Base-by-base conservation (phyloP, 2,329 filamentous ascomycete species). In the Aspergillus awamori region DNA sequence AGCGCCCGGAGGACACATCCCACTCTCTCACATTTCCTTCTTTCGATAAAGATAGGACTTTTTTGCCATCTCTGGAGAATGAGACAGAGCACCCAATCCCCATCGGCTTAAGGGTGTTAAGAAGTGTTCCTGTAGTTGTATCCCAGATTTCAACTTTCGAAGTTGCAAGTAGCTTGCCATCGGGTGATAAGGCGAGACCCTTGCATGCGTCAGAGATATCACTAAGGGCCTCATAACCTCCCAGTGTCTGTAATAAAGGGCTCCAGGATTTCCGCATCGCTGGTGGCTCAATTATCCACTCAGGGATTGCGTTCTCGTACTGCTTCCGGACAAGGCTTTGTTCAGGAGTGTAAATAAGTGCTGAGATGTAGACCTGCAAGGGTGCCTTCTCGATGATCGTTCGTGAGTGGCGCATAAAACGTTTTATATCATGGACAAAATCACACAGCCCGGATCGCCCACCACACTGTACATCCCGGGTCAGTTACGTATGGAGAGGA, bases 281-380 rank as follows among this genome's bases (percentile, higher is more conserved):
- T 43, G 41, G 41, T 6, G n/a, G 30, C 8, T n/a, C 24, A 13
- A n/a, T 8, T 24, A 48, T 20, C 55, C 55, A 58, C n/a, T 13
- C 30, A 13, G 56, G 47, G 11, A 58, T 45, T 15, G 43, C 36
- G 13, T 22, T 3, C n/a, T 5, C 2, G 5, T 52, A 58, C 5
- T 45, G n/a, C 2, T 13, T 13, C n/a, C 56, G 56, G 20, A 53
- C 26, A 26, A 53, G 8, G 17, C 47, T 53, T 8, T 22, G 26
- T 15, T 20, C 22, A 2, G 56, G 36, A 10, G 22, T 30, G 33
- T 43, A 58, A 10, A 45, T 20, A 6, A 58, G 22, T 22, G 36
- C 26, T n/a, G 56, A 58, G 17, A 2, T n/a, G 5, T 53, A 58
- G 2, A 58, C 11, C 8, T 58, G 56, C n/a, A 58, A 17, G 20